Percentiles rank a stretch among this genome's conserved stretches.
These are phyloP conservation scores for Dictyostelium brefeldianum DNA, from an alignment of 78 protist genomes.

Conservation along the genomic window DNA sequence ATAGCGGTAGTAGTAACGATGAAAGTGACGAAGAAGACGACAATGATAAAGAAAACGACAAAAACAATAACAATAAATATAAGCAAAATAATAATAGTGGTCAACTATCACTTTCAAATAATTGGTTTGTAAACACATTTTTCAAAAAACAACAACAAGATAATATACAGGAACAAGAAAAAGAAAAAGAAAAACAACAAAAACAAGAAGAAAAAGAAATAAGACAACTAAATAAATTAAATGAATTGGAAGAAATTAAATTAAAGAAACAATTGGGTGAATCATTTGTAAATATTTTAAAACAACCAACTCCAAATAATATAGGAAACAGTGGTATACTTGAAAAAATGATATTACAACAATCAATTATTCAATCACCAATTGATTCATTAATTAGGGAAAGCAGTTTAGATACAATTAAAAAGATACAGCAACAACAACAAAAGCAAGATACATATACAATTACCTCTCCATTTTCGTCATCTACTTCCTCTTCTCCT, in stretches of 20 bases:
- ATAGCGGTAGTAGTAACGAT: neutral
- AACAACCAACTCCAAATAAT: too few species aligned
- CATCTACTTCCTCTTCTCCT: neutral
- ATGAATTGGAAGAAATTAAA: too few species aligned
- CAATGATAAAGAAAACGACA: neutral
- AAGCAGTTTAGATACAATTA: neutral
- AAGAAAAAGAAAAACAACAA: neutral
- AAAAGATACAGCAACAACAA: too few species aligned
- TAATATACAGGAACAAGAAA: neutral
- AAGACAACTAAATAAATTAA: neutral
- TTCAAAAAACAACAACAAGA: neutral
- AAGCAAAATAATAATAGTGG: neutral
- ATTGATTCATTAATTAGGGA: neutral
- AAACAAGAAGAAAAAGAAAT: neutral
- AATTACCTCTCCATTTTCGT: neutral
- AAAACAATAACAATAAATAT: neutral
- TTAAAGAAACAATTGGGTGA: neutral
- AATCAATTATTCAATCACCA: neutral
- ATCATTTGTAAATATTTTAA: neutral
- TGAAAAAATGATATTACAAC: too few species aligned
- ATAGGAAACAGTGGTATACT: too few species aligned
- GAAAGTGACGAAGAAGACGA: neutral
- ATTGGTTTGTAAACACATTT: constrained; percentile 5
- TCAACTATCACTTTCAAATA: neutral
- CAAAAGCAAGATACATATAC: neutral